Percentiles rank a stretch among this genome's conserved stretches.
These are phyloP conservation scores for Houttuynia cordata DNA, from an alignment of 164 flowering plant genomes.

Conservation along the genomic window DNA sequence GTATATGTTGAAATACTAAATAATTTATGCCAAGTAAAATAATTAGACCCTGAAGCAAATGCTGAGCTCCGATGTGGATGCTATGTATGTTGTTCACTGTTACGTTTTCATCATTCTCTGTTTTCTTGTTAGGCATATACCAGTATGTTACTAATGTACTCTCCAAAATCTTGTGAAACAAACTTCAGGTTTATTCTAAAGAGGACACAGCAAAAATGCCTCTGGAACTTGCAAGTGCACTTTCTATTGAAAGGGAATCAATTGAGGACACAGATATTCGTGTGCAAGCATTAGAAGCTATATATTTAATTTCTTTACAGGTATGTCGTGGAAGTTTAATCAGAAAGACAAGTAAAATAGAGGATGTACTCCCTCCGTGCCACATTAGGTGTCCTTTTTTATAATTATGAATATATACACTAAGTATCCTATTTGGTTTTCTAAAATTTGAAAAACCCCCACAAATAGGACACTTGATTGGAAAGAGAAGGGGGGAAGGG, in stretches of 20 bases:
- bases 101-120: not conserved
- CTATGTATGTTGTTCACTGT: not conserved
- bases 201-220: conserved; percentile 91
- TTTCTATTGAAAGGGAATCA: conserved; percentile 77
- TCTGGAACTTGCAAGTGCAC: conserved; percentile 70
- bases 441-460: no score
- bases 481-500: no score
- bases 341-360: not conserved
- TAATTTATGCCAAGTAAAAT: no score
- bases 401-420: no score
- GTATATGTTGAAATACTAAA: not conserved
- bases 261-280: conserved; percentile 83
- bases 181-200: conserved; percentile 50
- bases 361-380: no score
- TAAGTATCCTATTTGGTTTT: no score
- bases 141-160: not conserved
- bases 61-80: not conserved
- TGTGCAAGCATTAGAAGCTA: conserved; percentile 64
- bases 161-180: conserved; percentile 1
- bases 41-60: not conserved
- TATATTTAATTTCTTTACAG: conserved; percentile 75
- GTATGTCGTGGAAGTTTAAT: conserved; percentile 18
- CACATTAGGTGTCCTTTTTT: no score
- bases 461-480: no score
- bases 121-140: not conserved